Base-by-base conservation (phyloP, 2,329 filamentous ascomycete genomes). In the Fusarium palustre region DNA sequence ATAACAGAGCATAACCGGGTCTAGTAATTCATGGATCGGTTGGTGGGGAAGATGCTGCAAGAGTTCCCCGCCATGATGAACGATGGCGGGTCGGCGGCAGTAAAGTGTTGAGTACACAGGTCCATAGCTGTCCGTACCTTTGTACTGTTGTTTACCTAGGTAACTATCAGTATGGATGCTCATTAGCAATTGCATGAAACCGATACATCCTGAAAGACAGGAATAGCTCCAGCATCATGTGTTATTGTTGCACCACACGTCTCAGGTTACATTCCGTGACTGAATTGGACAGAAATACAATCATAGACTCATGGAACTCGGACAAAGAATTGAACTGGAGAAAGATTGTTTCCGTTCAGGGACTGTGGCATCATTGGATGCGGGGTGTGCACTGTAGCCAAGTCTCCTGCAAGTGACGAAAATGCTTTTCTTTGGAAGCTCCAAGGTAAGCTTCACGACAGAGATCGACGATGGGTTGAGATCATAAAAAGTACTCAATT, bases 311-410 rank as follows among this genome's bases (percentile, higher is more conserved):
- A 45, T 45, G 64, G 62, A 63, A 54, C 36, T 25, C 43, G 28
- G 28, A 11, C 28, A 63, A 31, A 18, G 24, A 45, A 55, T 22
- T 30, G 52, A 33, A 22, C 46, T 39, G 36, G 20, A 20, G n/a
- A 22, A 59, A 52, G 70, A 58, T 50, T 60, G 60, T 52, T 52
- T 59, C 63, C 57, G 59, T 68, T 42, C 55, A 72, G 61, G 53
- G 57, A 65, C 69, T 64, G 71, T 73, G 68, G 70, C 67, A 73
- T 75, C 68, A 74, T 63, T 31, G 41, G 60, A 63, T 75, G 73
- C 71, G 73, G 71, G 73, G 73, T 55, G 73, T 55, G 68, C 70
- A 74, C 73, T 75, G 73, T 75, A 67, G 66, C 60, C 47, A 52
- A 49, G 47, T 34, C 58, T 30, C 42, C 45, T 43, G 56, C 53